phyloP scores from a whole-genome alignment of 2,329 filamentous ascomycete genomes.

The Epichloe bromicola region DNA sequence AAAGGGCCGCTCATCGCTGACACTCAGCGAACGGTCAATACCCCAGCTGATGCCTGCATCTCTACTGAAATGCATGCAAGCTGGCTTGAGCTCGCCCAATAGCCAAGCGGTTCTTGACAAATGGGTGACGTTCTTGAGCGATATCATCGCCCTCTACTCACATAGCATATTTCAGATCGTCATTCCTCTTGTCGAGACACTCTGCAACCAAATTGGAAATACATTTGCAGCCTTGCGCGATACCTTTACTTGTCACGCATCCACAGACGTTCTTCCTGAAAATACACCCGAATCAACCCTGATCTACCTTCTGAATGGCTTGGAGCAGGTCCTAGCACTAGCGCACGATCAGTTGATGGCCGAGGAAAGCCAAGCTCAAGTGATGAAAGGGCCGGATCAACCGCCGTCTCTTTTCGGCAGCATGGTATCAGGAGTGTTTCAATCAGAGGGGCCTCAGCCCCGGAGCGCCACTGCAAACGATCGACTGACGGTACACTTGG shows the following conservation, averaged over 20 bases:
- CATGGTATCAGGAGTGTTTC: constrained; percentile 85
- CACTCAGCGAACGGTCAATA: constrained; percentile 15
- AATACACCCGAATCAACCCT: constrained; percentile 53
- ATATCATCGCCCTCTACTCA: constrained; percentile 73
- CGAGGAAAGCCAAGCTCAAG: constrained; percentile 58
- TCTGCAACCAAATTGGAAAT: constrained; percentile 63
- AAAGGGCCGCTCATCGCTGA: constrained; percentile 25
- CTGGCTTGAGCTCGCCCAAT: constrained; percentile 61
- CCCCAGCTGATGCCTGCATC: constrained; percentile 45
- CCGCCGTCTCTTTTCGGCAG: constrained; percentile 84
- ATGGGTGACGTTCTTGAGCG: constrained; percentile 77
- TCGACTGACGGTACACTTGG: constrained; percentile 82
- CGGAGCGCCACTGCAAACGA: constrained; percentile 84
- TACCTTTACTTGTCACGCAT: constrained; percentile 36
- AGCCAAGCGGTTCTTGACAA: constrained; percentile 74
- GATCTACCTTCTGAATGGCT: constrained; percentile 78
- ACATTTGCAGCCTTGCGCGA: constrained; percentile 60
- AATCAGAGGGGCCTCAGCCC: constrained; percentile 62
- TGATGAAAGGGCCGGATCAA: constrained; percentile 67
- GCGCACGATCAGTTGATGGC: constrained; percentile 70
- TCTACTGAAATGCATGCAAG: constrained; percentile 73
- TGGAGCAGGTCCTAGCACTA: constrained; percentile 80
- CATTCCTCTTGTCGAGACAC: constrained; percentile 78
- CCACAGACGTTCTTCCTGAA: not conserved
- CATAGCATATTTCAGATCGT: constrained; percentile 81